phyloP scores from a whole-genome alignment of 768 basidiomycete genomes.

The Rhizopogon vesiculosus region DNA sequence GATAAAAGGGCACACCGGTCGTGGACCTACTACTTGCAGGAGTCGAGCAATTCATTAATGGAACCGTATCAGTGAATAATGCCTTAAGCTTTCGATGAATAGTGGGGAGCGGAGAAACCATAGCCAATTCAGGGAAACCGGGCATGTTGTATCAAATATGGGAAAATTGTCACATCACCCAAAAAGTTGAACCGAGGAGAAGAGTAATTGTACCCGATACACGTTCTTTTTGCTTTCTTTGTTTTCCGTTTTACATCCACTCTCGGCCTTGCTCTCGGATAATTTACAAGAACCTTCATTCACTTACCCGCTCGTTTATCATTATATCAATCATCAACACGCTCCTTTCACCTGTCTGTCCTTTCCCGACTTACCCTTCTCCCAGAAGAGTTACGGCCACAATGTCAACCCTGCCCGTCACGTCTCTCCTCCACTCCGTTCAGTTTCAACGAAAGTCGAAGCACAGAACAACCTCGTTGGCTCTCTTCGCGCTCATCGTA shows the following conservation, averaged over 20 bases:
- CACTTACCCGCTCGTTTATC: slow-evolving; percentile 5
- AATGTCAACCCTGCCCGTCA: slow-evolving; percentile 22
- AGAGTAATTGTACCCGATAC: background rate
- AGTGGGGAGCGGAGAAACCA: too few relatives aligned
- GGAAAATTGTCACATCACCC: background rate
- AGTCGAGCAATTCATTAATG: too few relatives aligned
- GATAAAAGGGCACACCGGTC: too few relatives aligned
- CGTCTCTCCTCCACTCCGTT: slow-evolving; percentile 25
- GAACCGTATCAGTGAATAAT: too few relatives aligned
- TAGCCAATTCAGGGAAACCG: too few relatives aligned
- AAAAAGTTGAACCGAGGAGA: background rate
- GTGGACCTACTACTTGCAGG: too few relatives aligned
- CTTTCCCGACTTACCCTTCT: slow-evolving; percentile 7
- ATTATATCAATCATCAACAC: background rate
- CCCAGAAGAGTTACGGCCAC: slow-evolving; percentile 12
- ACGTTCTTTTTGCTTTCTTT: background rate
- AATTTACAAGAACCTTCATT: background rate
- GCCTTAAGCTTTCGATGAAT: too few relatives aligned
- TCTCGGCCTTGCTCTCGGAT: background rate
- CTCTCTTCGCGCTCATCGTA: slow-evolving; percentile 45
- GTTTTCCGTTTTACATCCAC: background rate
- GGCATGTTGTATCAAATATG: background rate
- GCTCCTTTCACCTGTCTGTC: background rate
- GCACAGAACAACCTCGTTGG: slow-evolving; percentile 50
- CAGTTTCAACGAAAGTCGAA: slow-evolving; percentile 40